Evolutionary conservation across 495 filamentous ascomycete genomes (phyloP), one percentile per base, ranked within the genome.

Genomic region (Thermochaetoides thermophila): DNA sequence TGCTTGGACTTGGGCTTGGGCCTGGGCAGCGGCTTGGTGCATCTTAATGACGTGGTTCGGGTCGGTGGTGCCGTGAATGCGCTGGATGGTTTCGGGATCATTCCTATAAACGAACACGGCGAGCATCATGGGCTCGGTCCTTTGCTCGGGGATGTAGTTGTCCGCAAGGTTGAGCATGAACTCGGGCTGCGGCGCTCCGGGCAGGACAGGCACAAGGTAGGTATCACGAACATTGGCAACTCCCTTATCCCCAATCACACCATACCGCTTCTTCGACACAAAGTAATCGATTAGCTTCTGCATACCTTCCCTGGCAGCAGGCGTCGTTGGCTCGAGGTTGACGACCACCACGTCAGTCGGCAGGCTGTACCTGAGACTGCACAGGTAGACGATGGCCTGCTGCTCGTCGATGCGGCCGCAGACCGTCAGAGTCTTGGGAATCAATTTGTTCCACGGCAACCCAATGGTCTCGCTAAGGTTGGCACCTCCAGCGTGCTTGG

Each of bases 331-430:
- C 27, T 63, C 69, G 22, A 92, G 55, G 19, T 67, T 70, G 16
- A 85, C 69, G 14, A 84, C 73, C 0, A 75, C 61, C 3, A 87
- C 62, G 48, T 94, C 84, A 3, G 76, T 80, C 10, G 71, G 73
- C 15, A 63, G 57, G 49, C 73, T 83, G 44, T 75, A 84, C 17
- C 78, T 66, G 19, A 92, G 60, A 17, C 81, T 73, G 44, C 81
- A 89, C 3, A 97, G 74, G 51, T 97, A 97, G 25, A 84, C 78
- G 39, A 81, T 79, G 13, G 85, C 89, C 20, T 78, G 73, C 36
- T 76, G 66, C 36, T 77, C 71, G 12, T 77, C 73, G 34, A 96
- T 91, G 4, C 89, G 73, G 8, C 89, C 89, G 42, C 84, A 78
- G 33, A 96, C 71, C 10, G 68, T 69, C 23, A 97, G 56, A 2